These are phyloP conservation scores for Mucor saturninus DNA, from an alignment of 371 early-diverging fungal species.

Conservation along the genomic window DNA sequence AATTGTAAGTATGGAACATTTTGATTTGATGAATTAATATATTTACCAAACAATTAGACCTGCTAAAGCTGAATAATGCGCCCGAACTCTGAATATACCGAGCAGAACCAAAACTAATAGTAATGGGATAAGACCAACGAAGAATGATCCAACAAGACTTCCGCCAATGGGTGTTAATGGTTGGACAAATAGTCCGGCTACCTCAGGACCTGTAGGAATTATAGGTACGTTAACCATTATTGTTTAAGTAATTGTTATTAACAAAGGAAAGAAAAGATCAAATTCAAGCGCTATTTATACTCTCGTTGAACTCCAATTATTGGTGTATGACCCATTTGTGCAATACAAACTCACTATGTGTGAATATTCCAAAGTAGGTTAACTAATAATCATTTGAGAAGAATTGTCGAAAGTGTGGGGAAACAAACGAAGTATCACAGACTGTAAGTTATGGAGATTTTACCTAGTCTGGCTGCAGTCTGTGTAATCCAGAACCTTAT, in stretches of 20 bases:
- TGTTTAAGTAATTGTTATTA: neutral
- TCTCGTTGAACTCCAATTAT: neutral
- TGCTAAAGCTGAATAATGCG: constrained; percentile 38
- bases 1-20: constrained; percentile 17
- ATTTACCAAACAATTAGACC: constrained; percentile 46
- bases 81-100: constrained; percentile 42
- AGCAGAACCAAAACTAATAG: constrained; percentile 41
- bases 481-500: too few relatives aligned
- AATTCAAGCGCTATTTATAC: neutral
- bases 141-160: constrained; percentile 46
- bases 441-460: neutral
- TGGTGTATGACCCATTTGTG: too few relatives aligned
- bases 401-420: constrained; percentile 11
- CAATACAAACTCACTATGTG: too few relatives aligned
- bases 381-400: neutral
- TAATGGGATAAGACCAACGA: constrained; percentile 51
- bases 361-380: neutral
- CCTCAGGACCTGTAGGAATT: constrained; percentile 30
- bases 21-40: constrained; percentile 19
- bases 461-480: too few relatives aligned
- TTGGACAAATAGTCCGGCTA: constrained; percentile 44
- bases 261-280: constrained; percentile 3
- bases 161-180: constrained; percentile 45
- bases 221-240: constrained; percentile 37
- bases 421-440: neutral